Evolutionary conservation across 768 basidiomycete genomes (phyloP), one percentile per base, ranked within the genome.

Genomic region (Boletus sp.): DNA sequence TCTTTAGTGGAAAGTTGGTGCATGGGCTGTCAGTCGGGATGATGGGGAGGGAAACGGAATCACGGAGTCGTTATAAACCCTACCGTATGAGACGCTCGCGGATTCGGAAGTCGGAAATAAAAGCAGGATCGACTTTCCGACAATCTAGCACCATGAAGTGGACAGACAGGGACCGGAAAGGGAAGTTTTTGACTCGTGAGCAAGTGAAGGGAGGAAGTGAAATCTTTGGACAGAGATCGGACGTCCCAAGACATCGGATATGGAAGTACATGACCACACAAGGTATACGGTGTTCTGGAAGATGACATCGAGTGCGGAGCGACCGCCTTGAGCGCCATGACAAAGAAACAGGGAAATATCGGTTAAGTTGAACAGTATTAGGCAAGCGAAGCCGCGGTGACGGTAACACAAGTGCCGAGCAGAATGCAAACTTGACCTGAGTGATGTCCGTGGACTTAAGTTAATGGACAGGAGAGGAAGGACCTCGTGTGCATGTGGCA

Each of bases 371-470:
- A 36, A 49, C 56, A 61, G 50, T 58, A 71, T 63, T 67, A 70
- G 63, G 65, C 67, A 67, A 72, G 68, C 67, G 69, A 74, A 63
- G 62, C 72, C 72, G 65, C 72, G 71, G 71, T 74, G 67, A 72
- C 72, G 72, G 71, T 58, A 72, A 39, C 52, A 60, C 67, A 60
- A 59, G 62, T 72, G 72, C 72, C 72, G 71, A 72, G 63, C 67
- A 72, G 49, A 56, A 56, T 64, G 61, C 57, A 68, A 46, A 61
- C 64, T 60, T 54, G 55, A 67, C 56, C 63, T 63, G 65, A 57
- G 64, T 62, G 66, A 72, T 73, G 71, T 74, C 71, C 71, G 71
- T 74, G 71, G 71, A 72, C 63, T 72, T 72, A 72, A 72, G 73
- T 73, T 71, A 71, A 71, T 71, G 54, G 62, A 70, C 66, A 64